Evolutionary conservation across 1,284 basidiomycete genomes (phyloP).

Genomic region (Melampsora abietis-canadensis): DNA sequence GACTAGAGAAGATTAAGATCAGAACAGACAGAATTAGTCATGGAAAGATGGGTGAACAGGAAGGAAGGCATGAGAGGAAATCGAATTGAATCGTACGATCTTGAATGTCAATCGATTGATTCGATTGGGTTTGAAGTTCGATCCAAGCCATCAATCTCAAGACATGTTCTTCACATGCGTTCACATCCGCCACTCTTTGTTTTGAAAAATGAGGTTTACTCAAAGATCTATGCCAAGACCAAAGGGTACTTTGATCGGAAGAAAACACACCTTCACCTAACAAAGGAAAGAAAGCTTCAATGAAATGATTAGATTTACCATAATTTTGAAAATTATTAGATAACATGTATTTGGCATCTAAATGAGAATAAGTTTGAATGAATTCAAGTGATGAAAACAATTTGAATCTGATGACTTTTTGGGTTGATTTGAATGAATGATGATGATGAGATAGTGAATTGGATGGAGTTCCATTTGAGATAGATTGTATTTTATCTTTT

Average conservation of each 20-base stretch:
- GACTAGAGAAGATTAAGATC: constrained; percentile 56
- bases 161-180: constrained; percentile 63
- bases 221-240: constrained; percentile 61
- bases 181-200: constrained; percentile 67
- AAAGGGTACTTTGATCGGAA: constrained; percentile 7
- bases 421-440: background rate
- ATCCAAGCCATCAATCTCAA: constrained; percentile 59
- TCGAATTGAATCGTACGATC: constrained; percentile 10
- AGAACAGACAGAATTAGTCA: background rate
- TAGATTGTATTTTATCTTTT: background rate
- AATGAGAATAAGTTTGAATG: constrained; percentile 24
- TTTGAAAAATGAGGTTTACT: constrained; percentile 70
- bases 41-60: background rate
- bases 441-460: background rate
- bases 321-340: constrained; percentile 28
- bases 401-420: constrained; percentile 23
- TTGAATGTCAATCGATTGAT: constrained; percentile 28
- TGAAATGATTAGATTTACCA: constrained; percentile 32
- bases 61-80: background rate
- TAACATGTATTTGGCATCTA: constrained; percentile 34
- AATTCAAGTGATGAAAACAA: constrained; percentile 10
- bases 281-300: constrained; percentile 15
- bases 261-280: constrained; percentile 20
- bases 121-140: constrained; percentile 1
- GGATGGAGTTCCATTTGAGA: background rate